Base-by-base conservation (phyloP, 169 alveolate species). In the Plasmodium chabaudi region DNA sequence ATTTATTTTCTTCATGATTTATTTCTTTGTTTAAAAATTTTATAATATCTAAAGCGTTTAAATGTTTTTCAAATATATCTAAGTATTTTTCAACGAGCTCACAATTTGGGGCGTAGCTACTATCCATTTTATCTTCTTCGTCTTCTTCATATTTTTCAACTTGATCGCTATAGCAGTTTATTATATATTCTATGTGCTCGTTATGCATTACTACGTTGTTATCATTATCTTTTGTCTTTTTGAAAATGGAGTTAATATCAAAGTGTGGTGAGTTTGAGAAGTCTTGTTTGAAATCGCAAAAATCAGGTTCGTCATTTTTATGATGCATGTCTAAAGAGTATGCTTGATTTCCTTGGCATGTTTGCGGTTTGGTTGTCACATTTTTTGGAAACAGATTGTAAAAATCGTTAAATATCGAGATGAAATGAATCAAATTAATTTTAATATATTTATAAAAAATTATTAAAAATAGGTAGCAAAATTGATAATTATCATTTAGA, bases 61-160 rank as follows among this genome's bases (percentile, higher is more conserved):
- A 46, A 47, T 82, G 84, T 60, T 67, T 65, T 67, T 82, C 90
- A 71, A 67, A 82, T n/a, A 67, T 21, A 25, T 82, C 90, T 23
- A 82, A 23, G 19, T 55, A 71, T 25, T 5, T 67, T 60, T 82
- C 90, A 9, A 82, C 27, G 12, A 53, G 9, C 27, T 27, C 12
- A 15, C 67, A 51, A 3, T 12, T 12, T 13, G n/a, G n/a, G 1
- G 0, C 6, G 7, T 51, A 0, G 13, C 59, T 7, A 51, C 7
- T 2, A 5, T 3, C 19, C 59, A 0, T 2, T 34, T 46, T 47
- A 27, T 10, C n/a, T 5, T 71, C n/a, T 27, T 53, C 39, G 7
- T 25, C 17, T 1, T 51, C 9, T 49, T 69, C 65, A 23, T 9
- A 1, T 10, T 42, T n/a, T 17, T 9, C 23, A n/a, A 53, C n/a